Conservation (phyloP, 208 protist species). For the Sergeia podlipaevii region DNA sequence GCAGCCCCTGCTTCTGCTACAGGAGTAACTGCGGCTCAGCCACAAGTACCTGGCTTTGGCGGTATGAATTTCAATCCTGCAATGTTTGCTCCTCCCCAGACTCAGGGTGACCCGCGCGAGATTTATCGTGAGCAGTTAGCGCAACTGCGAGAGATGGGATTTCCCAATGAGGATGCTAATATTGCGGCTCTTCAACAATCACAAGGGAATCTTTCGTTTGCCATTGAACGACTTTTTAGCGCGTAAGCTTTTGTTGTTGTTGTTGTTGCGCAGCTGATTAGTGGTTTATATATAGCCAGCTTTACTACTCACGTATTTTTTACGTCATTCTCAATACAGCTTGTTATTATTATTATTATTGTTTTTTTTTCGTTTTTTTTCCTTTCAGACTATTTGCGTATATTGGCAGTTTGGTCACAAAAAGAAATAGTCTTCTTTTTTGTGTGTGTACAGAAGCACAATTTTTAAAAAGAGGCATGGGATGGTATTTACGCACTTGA, state of each 20-base stretch:
- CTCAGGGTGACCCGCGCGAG: constrained; percentile 67
- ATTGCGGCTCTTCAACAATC: constrained; percentile 85
- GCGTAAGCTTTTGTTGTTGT: constrained; percentile 17
- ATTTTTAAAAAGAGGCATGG: too few relatives aligned
- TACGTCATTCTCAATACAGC: background rate
- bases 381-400: constrained; percentile 3
- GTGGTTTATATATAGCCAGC: too few relatives aligned
- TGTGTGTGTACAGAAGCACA: too few relatives aligned
- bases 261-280: too few relatives aligned
- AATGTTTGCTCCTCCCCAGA: constrained; percentile 30
- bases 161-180: constrained; percentile 92
- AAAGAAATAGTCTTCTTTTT: too few relatives aligned
- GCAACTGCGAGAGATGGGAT: constrained; percentile 90
- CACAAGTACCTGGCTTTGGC: constrained; percentile 6
- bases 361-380: constrained; percentile 6
- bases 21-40: background rate
- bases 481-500: too few relatives aligned
- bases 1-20: background rate
- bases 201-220: constrained; percentile 86
- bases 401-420: too few relatives aligned
- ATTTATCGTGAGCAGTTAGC: constrained; percentile 87
- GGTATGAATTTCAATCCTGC: constrained; percentile 16
- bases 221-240: constrained; percentile 84
- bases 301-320: too few relatives aligned
- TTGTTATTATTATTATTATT: constrained; percentile 18